These are phyloP conservation scores for Trametes villosa DNA, from an alignment of 768 basidiomycete species.

Conservation along the genomic window DNA sequence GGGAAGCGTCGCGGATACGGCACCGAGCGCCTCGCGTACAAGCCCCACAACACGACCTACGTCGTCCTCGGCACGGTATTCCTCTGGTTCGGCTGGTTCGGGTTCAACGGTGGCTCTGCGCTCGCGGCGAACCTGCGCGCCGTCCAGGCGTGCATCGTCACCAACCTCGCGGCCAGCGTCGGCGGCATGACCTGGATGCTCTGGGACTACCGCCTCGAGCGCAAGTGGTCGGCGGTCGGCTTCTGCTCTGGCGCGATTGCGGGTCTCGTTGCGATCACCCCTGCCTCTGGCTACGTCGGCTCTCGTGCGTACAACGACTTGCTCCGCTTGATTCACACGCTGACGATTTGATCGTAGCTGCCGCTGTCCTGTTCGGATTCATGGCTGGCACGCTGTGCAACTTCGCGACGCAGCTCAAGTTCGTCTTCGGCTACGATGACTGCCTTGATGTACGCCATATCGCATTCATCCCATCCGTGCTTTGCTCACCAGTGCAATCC, in stretches of 20 bases:
- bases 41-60: slow-evolving; percentile 91
- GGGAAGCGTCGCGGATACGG: slow-evolving; percentile 92
- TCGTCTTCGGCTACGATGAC: slow-evolving; percentile 75
- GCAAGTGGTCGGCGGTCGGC: slow-evolving; percentile 91
- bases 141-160: slow-evolving; percentile 87
- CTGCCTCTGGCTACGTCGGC: slow-evolving; percentile 83
- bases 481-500: background rate
- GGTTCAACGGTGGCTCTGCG: slow-evolving; percentile 93
- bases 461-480: background rate
- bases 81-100: slow-evolving; percentile 97
- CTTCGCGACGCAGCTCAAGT: slow-evolving; percentile 95
- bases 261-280: slow-evolving; percentile 89
- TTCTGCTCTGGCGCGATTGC: slow-evolving; percentile 95
- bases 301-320: slow-evolving; percentile 53
- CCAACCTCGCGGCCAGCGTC: slow-evolving; percentile 90
- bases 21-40: slow-evolving; percentile 89
- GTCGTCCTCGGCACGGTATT: slow-evolving; percentile 92
- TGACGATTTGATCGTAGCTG: slow-evolving; percentile 48
- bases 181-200: slow-evolving; percentile 93
- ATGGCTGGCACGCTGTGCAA: slow-evolving; percentile 86
- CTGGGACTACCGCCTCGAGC: slow-evolving; percentile 92
- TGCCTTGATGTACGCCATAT: slow-evolving; percentile 69
- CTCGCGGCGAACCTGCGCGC: slow-evolving; percentile 89
- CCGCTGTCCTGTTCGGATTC: slow-evolving; percentile 85
- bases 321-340: background rate